Conservation (phyloP, 352 stramenopile genomes). For the Thraustochytrium striatum region DNA sequence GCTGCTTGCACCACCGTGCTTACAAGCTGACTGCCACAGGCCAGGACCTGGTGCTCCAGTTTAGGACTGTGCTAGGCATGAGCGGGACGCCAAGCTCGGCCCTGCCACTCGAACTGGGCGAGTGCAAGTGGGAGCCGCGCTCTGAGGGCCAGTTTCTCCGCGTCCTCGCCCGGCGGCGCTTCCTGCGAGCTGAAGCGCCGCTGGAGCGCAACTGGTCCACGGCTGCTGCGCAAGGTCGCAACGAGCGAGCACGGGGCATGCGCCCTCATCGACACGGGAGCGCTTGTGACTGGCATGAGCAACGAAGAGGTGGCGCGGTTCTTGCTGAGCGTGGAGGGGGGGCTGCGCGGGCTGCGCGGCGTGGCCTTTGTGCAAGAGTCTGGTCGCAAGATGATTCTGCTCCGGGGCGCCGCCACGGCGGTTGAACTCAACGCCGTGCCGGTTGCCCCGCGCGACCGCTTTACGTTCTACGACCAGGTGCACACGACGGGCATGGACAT, state of each 20-base stretch:
- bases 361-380: slow-evolving; percentile 77
- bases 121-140: slow-evolving; percentile 24
- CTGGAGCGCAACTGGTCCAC: too few relatives aligned
- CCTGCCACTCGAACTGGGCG: background rate
- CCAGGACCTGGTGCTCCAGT: background rate
- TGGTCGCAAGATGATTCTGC: slow-evolving; percentile 80
- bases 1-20: background rate
- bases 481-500: slow-evolving; percentile 86
- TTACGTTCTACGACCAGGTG: slow-evolving; percentile 85
- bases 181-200: too few relatives aligned
- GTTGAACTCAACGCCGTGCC: too few relatives aligned
- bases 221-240: too few relatives aligned
- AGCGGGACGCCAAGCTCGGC: slow-evolving; percentile 15
- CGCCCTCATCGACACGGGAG: slow-evolving; percentile 82
- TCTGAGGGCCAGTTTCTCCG: slow-evolving; percentile 4
- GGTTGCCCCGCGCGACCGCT: slow-evolving; percentile 56
- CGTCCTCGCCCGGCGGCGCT: too few relatives aligned
- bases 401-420: slow-evolving; percentile 78
- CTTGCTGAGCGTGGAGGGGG: slow-evolving; percentile 61
- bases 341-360: slow-evolving; percentile 71
- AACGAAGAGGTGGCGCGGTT: slow-evolving; percentile 78
- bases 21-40: slow-evolving; percentile 1
- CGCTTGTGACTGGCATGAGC: slow-evolving; percentile 78
- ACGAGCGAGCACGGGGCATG: too few relatives aligned
- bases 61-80: background rate